Base-by-base conservation (phyloP, 1,284 basidiomycete genomes). In the Boletus sp. region DNA sequence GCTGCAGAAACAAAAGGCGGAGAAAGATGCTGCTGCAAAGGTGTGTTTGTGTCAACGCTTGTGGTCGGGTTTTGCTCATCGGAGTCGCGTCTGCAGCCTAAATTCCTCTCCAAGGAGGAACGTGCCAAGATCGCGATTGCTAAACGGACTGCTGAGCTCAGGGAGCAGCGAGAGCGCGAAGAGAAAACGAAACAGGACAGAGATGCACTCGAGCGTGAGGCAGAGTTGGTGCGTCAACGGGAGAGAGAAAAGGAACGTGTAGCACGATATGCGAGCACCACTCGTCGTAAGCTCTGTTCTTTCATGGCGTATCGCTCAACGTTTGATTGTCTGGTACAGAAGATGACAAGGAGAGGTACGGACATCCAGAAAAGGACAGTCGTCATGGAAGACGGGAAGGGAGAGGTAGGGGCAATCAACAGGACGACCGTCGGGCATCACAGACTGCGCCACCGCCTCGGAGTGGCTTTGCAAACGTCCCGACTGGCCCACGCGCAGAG, bases 21-120 rank as follows among this genome's bases (percentile, higher is more conserved):
- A 94, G 64, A 91, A 86, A 60, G 92, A 94, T 56, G 88, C 88
- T 2, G 88, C 92, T 44, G 73, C 91, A 44, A 94, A 92, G 78
- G 92, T 91, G 53, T 29, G 51, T 44, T 23, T 17, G 1, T 38
- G 19, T 27, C 12, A 12, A 16, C 10, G n/a, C 7, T 32, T n/a
- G 19, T 29, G 27, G 32, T 13, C 8, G 39, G 19, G 16, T 48
- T 37, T 43, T 43, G 13, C 49, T 49, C 35, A 58, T 41, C 20
- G 26, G 44, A 27, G 39, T 48, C 42, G 13, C 4, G 37, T 53
- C 39, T 40, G 41, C 52, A 94, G 91, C 91, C 91, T 27, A 93
- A 81, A 66, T 95, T 95, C 72, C 74, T 95, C 16, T 81, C 88
- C 4, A 94, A 88, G 68, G 89, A 91, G 57, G 86, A 94, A 61